Base-by-base conservation (phyloP, 352 stramenopile species). In the Phytophthora hibernalis region DNA sequence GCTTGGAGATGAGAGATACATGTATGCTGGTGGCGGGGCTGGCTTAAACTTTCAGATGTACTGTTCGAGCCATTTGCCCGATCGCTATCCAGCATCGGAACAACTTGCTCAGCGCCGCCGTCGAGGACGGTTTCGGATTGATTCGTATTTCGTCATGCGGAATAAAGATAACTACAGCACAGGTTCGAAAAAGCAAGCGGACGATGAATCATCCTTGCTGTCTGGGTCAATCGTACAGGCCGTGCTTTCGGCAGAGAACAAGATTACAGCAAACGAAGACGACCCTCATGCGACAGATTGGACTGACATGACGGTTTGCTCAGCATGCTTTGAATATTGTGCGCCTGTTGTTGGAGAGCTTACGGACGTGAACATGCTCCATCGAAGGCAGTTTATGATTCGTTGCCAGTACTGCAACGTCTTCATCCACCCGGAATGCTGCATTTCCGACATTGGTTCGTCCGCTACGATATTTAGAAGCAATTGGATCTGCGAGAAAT, bases 401-500 rank as follows among this genome's bases (percentile, higher is more conserved):
- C 89, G 89, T 11, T 96, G 89, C 45, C 87, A 92, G 54, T 90
- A 92, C 50, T 96, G 89, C 75, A 92, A 89, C 61, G 85, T 87
- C 8, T 85, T 90, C 57, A 82, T 93, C 28, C 89, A 96, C 43
- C 82, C 89, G 0, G 78, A 87, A n/a, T 95, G 89, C 60, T 92
- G 81, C 15, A 76, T 91, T 50, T 91, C 74, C n/a, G 82, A 93
- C 44, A 83, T 91, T 49, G 81, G 83, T 2, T 76, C 75, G 7
- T 83, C 79, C 2, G 61, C 75, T 0, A 68, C 81, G 22, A 82
- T 91, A 37, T 85, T 90, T 59, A 58, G 74, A 64, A 93, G 82
- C 61, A 94, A 93, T 33, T 96, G 87, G 89, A 93, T 93, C 30
- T 96, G 89, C 54, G 89, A 96, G 51, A 75, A 78, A 0, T 96